Evolutionary conservation across 1,139 yeast genomes (phyloP).

Genomic region (Candida anutae): DNA sequence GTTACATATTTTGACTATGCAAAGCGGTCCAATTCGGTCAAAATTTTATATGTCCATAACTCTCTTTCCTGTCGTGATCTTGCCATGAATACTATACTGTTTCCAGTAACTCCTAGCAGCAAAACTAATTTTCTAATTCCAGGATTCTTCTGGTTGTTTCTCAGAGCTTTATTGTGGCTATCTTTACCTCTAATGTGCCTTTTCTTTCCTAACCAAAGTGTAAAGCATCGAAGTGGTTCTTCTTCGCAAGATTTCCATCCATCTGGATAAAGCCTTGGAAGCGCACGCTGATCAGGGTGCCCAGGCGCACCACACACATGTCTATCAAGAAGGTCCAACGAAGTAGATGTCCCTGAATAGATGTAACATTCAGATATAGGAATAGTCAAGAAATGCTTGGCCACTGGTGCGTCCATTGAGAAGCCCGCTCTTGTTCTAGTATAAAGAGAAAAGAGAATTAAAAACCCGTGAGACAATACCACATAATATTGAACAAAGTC

Average conservation of each 20-base stretch:
- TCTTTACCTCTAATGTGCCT: constrained; percentile 27
- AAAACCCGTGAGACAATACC: constrained; percentile 61
- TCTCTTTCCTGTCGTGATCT: constrained; percentile 79
- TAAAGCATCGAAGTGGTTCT: constrained; percentile 65
- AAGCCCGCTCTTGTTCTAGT: constrained; percentile 41
- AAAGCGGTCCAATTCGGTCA: constrained; percentile 58
- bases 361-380: constrained; percentile 64
- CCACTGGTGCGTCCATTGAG: constrained; percentile 37
- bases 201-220: constrained; percentile 74
- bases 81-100: constrained; percentile 67
- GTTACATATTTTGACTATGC: constrained; percentile 3
- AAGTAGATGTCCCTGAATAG: constrained; percentile 62
- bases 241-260: constrained; percentile 84
- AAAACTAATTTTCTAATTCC: constrained; percentile 35
- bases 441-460: constrained; percentile 44
- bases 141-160: constrained; percentile 26
- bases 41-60: constrained; percentile 64
- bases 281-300: constrained; percentile 47
- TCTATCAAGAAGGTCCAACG: constrained; percentile 46
- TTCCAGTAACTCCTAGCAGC: constrained; percentile 62
- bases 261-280: constrained; percentile 70
- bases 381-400: constrained; percentile 45
- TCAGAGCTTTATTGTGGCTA: constrained; percentile 24
- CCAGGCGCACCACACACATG: constrained; percentile 36
- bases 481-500: constrained; percentile 55